phyloP scores from a whole-genome alignment of 441 rosid species.

The Syzygium malaccense region DNA sequence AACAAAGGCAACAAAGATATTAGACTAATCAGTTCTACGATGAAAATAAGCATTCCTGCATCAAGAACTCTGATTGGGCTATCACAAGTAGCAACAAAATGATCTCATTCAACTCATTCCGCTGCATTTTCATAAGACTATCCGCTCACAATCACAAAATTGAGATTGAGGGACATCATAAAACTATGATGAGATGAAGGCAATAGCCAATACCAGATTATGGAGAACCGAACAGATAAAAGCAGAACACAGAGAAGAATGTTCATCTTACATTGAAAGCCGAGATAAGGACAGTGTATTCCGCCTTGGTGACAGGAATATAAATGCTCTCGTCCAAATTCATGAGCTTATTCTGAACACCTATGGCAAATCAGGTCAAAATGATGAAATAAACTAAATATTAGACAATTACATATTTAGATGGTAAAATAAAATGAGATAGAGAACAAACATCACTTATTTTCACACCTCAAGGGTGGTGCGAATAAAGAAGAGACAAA shows the following conservation, averaged over 20 bases:
- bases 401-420: not conserved
- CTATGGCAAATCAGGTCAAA: constrained; percentile 14
- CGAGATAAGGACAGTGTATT: constrained; percentile 64
- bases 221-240: not conserved
- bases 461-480: not conserved
- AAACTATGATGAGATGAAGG: not conserved
- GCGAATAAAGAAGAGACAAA: not conserved
- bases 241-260: constrained; percentile 3
- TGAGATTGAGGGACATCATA: not conserved
- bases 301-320: constrained; percentile 80
- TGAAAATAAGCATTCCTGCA: not conserved
- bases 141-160: not conserved
- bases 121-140: not conserved
- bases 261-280: constrained; percentile 59
- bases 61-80: not conserved
- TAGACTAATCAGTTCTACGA: not conserved
- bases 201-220: not conserved
- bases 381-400: not conserved
- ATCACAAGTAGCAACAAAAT: not conserved
- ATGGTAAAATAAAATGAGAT: not conserved
- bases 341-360: constrained; percentile 78
- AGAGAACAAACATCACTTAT: not conserved
- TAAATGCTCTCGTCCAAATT: constrained; percentile 76
- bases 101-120: not conserved
- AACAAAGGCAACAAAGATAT: not conserved